A percentile compares a stretch with the other conserved stretches of the same genome.
These are phyloP conservation scores for Ascoidea rubescens DNA, from an alignment of 805 yeast genomes.

Conservation along the genomic window DNA sequence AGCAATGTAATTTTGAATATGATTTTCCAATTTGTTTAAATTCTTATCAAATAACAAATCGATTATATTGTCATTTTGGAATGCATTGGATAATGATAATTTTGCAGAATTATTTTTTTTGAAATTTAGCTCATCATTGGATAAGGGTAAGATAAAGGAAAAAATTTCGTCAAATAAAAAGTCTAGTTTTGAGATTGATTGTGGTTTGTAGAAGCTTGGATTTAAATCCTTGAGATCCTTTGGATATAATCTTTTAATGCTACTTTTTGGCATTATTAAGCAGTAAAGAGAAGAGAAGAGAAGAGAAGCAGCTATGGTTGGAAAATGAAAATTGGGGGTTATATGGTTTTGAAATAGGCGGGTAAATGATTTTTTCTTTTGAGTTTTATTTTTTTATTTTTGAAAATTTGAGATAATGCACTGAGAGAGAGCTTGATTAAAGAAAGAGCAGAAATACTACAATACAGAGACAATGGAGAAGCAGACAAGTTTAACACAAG, in stretches of 20 bases:
- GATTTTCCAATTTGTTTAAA: no score
- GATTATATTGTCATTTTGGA: no score
- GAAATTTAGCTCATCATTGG: background rate
- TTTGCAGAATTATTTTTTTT: no score
- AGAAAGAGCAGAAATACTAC: background rate
- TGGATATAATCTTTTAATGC: no score
- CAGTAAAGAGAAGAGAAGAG: no score
- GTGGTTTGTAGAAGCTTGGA: background rate
- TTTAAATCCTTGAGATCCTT: no score
- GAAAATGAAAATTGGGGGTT: no score
- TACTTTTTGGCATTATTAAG: background rate
- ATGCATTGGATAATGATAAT: background rate
- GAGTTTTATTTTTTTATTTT: background rate
- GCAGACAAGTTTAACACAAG: slow-evolving; percentile 33
- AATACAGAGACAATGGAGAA: slow-evolving; percentile 8
- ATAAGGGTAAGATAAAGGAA: background rate
- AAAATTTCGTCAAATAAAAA: background rate
- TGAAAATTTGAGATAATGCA: no score
- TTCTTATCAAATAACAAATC: background rate
- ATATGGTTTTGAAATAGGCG: no score
- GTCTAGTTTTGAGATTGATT: background rate
- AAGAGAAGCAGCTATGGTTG: no score
- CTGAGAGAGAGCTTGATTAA: background rate
- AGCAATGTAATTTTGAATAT: no score
- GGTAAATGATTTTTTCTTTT: background rate